Conservation (phyloP, 257 asterid species). For the Thymus quinquecostatus region DNA sequence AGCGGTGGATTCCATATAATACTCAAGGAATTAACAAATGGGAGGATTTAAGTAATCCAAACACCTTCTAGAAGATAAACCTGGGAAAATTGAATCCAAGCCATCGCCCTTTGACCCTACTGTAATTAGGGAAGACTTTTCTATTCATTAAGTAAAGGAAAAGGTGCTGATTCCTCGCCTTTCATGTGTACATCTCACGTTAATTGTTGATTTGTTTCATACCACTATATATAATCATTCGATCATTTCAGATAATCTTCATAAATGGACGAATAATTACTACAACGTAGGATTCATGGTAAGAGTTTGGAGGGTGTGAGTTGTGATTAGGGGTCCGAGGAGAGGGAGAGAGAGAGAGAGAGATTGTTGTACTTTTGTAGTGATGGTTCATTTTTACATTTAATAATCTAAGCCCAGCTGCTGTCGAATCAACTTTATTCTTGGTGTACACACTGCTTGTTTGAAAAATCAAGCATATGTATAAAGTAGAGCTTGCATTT, state of each 20-base stretch:
- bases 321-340: no score
- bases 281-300: no score
- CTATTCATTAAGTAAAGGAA: no score
- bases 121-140: neutral
- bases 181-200: no score
- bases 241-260: no score
- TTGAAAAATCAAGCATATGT: neutral
- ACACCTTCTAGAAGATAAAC: conserved; percentile 18
- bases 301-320: no score
- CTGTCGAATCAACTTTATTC: neutral
- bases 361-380: neutral
- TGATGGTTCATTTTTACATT: neutral
- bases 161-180: no score
- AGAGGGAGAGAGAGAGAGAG: neutral
- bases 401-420: neutral
- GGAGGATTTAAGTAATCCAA: neutral
- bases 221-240: no score
- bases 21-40: no score
- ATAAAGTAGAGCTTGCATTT: neutral
- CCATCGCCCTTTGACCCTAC: neutral
- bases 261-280: no score
- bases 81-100: neutral
- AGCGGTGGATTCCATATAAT: no score
- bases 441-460: conserved; percentile 7
- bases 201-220: no score